phyloP scores from a whole-genome alignment of 2,329 filamentous ascomycete genomes.

The Colletotrichum echinochloae region DNA sequence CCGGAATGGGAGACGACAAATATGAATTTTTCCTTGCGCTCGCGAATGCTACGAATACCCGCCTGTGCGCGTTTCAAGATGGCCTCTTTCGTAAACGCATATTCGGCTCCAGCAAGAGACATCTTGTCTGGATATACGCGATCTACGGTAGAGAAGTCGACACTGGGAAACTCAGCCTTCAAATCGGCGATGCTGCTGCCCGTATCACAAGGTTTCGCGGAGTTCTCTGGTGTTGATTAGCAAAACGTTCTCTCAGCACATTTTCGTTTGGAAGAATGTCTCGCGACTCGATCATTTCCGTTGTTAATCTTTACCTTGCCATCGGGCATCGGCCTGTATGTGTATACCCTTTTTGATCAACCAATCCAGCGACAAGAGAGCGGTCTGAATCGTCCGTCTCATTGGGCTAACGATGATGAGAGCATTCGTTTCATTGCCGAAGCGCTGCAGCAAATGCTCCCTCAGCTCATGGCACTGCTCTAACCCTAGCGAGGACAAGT shows the following conservation, averaged over 20 bases:
- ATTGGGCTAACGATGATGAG: constrained; percentile 74
- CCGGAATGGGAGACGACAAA: constrained; percentile 75
- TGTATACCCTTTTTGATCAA: constrained; percentile 66
- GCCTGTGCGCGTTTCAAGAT: constrained; percentile 67
- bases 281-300: constrained; percentile 8
- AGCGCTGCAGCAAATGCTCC: constrained; percentile 55
- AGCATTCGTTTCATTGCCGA: constrained; percentile 49
- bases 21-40: constrained; percentile 69
- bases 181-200: constrained; percentile 63
- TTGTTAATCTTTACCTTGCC: constrained; percentile 68
- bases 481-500: constrained; percentile 61
- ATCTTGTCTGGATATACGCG: constrained; percentile 73
- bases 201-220: constrained; percentile 70
- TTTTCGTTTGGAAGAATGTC: constrained; percentile 50
- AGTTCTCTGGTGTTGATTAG: constrained; percentile 58
- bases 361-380: constrained; percentile 68
- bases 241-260: constrained; percentile 70
- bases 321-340: constrained; percentile 69
- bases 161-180: constrained; percentile 61
- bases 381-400: constrained; percentile 74
- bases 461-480: constrained; percentile 61
- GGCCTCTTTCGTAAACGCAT: constrained; percentile 64
- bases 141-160: constrained; percentile 70
- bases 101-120: constrained; percentile 57
- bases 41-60: constrained; percentile 62